Evolutionary conservation across 2,329 filamentous ascomycete species (phyloP).

Genomic region (Cercospora sp.): DNA sequence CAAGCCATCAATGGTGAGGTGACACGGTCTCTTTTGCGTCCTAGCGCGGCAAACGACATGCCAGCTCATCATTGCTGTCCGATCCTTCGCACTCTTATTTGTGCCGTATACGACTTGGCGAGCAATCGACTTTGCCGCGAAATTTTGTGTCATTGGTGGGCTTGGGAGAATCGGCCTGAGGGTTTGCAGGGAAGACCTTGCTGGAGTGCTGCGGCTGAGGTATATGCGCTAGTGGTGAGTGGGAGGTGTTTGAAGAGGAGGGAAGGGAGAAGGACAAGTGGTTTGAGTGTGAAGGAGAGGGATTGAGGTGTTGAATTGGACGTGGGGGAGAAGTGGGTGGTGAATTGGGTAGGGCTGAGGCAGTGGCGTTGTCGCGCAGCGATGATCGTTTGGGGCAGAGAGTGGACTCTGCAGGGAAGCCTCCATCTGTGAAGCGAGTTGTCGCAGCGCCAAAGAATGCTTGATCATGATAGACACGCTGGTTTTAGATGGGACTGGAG

Average conservation of each 20-base stretch:
- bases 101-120: background rate
- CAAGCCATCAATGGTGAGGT: background rate
- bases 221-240: background rate
- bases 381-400: background rate
- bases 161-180: background rate
- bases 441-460: background rate
- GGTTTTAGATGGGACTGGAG: background rate
- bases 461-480: background rate
- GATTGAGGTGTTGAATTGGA: background rate
- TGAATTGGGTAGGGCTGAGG: background rate
- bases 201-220: background rate
- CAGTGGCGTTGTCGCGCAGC: background rate
- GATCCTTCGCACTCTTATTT: background rate
- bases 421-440: background rate
- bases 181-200: background rate
- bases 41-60: background rate
- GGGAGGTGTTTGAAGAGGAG: background rate
- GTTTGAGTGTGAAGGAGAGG: background rate
- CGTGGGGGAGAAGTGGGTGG: background rate
- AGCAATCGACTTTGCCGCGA: background rate
- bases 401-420: background rate
- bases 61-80: slow-evolving; percentile 1
- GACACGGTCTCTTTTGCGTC: background rate
- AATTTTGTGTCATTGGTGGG: background rate
- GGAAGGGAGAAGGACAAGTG: background rate